Percentiles rank a stretch among this genome's conserved stretches.
Evolutionary conservation across 2,329 filamentous ascomycete species (phyloP).

Genomic region (Fusarium avenaceum): DNA sequence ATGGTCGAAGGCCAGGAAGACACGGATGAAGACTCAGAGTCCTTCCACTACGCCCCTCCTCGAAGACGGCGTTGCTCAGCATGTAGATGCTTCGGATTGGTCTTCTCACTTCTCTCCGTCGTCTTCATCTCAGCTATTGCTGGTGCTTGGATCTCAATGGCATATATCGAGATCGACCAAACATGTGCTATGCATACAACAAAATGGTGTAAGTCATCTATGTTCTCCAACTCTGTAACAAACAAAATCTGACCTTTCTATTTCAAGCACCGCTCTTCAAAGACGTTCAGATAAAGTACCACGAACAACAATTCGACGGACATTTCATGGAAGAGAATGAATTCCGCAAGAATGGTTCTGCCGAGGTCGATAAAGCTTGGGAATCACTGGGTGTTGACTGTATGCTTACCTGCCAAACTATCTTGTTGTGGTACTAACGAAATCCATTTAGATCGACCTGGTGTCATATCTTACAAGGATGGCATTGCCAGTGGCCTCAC

Average conservation of each 20-base stretch:
- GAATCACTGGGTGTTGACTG: slow-evolving; percentile 59
- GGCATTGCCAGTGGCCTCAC: slow-evolving; percentile 66
- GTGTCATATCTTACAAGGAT: slow-evolving; percentile 64
- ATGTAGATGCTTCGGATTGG: slow-evolving; percentile 36
- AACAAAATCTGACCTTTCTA: slow-evolving; percentile 1
- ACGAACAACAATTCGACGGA: slow-evolving; percentile 64
- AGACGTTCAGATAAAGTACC: slow-evolving; percentile 53
- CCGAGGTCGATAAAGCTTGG: slow-evolving; percentile 71
- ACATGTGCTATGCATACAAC: slow-evolving; percentile 51
- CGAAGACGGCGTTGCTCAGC: slow-evolving; percentile 25
- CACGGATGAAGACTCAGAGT: slow-evolving; percentile 38
- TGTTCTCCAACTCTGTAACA: rapidly evolving
- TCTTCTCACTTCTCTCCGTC: slow-evolving; percentile 9
- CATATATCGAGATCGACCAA: slow-evolving; percentile 41
- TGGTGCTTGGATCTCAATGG: slow-evolving; percentile 43
- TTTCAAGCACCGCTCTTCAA: slow-evolving; percentile 52
- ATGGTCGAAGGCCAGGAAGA: slow-evolving; percentile 29
- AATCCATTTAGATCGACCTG: slow-evolving; percentile 56
- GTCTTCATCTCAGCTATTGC: slow-evolving; percentile 36
- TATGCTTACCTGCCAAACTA: slow-evolving; percentile 46
- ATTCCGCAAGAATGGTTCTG: slow-evolving; percentile 64
- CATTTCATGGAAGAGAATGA: slow-evolving; percentile 67
- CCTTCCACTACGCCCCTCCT: slow-evolving; percentile 34
- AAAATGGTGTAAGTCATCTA: slow-evolving; percentile 54
- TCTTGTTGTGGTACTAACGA: not conserved